A percentile compares a stretch with the other conserved stretches of the same genome.
Evolutionary conservation across 2,329 filamentous ascomycete genomes (phyloP).

Genomic region (Teratosphaeria epicoccoides): DNA sequence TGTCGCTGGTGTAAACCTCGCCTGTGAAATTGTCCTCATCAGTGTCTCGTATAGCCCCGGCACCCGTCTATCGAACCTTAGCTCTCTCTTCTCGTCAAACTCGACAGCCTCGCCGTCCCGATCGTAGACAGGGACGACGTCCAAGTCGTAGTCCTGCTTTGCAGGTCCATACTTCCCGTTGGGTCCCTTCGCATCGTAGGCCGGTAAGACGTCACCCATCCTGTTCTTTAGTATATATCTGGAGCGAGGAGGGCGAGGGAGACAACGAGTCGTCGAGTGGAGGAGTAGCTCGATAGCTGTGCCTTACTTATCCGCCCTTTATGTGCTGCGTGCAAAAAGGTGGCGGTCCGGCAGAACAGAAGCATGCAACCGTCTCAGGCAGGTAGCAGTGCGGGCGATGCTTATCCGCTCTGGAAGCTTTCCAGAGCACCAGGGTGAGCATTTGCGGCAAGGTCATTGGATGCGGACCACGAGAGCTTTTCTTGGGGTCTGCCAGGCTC

Average conservation of each 20-base stretch:
- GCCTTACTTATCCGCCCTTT: neutral
- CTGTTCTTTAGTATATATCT: neutral
- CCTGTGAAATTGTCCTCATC: neutral
- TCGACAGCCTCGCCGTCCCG: slow-evolving; percentile 9
- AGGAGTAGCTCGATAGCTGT: neutral
- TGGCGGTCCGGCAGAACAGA: neutral
- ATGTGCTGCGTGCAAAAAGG: neutral
- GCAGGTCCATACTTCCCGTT: neutral
- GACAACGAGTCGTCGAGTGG: neutral
- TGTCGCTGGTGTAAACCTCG: slow-evolving; percentile 31
- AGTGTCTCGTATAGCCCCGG: neutral
- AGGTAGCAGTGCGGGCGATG: neutral
- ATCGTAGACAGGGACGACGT: slow-evolving; percentile 8
- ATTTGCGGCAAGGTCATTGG: neutral
- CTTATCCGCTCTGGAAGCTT: neutral
- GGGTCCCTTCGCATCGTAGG: neutral
- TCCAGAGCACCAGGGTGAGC: neutral
- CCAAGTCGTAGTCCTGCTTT: slow-evolving; percentile 4
- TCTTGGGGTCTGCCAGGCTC: neutral
- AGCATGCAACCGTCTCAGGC: neutral
- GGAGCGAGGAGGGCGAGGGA: neutral
- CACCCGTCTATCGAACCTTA: slow-evolving; percentile 5
- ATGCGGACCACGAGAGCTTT: neutral
- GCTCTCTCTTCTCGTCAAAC: slow-evolving; percentile 14
- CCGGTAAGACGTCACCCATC: neutral